phyloP scores from a whole-genome alignment of 2,329 filamentous ascomycete species.

The Colletotrichum godetiae region DNA sequence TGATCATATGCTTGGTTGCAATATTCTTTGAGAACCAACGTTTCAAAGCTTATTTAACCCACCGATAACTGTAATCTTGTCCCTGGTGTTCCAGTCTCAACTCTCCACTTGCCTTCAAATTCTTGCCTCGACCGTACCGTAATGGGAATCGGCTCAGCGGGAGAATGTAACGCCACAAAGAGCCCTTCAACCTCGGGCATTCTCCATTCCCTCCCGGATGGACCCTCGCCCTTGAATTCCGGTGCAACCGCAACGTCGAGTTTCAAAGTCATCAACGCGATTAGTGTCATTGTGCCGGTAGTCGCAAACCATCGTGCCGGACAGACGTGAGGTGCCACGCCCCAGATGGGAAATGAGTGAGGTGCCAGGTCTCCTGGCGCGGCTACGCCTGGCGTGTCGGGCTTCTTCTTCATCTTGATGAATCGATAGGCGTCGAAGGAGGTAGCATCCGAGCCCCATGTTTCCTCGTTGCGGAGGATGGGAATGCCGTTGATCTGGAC shows the following conservation, averaged over 20 bases:
- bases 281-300: conserved; percentile 4
- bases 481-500: conserved; percentile 47
- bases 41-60: background rate
- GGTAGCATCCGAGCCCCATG: conserved; percentile 43
- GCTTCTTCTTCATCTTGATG: conserved; percentile 35
- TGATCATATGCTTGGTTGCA: background rate
- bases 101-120: background rate
- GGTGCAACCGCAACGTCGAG: conserved; percentile 5
- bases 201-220: background rate
- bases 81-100: background rate
- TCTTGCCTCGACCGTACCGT: conserved; percentile 1
- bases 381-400: background rate
- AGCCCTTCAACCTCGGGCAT: background rate
- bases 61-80: conserved; percentile 10
- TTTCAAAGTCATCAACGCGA: conserved; percentile 15
- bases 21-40: background rate
- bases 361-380: conserved; percentile 7
- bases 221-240: background rate
- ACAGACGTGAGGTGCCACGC: conserved; percentile 10
- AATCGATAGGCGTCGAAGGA: conserved; percentile 44
- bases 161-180: background rate
- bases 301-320: conserved; percentile 25
- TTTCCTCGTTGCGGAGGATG: conserved; percentile 1
- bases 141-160: background rate
- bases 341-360: conserved; percentile 16